A percentile compares a stretch with the other conserved stretches of the same genome.
Conservation (phyloP, 768 basidiomycete species). For the Chlorophyllum brunneum region DNA sequence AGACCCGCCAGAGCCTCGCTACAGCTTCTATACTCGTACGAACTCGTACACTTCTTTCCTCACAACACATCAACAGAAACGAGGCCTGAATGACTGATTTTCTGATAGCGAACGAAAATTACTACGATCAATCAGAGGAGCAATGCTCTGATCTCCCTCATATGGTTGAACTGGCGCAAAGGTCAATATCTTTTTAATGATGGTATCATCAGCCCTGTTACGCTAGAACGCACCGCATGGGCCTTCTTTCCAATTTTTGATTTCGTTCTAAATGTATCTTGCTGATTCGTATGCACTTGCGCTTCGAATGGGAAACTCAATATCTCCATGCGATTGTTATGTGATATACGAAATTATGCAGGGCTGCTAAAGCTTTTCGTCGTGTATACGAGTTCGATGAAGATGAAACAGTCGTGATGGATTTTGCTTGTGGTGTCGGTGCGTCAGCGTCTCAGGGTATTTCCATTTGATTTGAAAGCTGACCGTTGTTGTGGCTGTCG, state of each 20-base stretch:
- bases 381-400: slow-evolving; percentile 47
- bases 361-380: slow-evolving; percentile 34
- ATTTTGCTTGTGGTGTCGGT: slow-evolving; percentile 78
- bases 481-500: not conserved
- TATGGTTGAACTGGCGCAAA: slow-evolving; percentile 22
- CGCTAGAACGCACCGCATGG: no score
- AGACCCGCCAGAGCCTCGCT: no score
- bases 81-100: slow-evolving; percentile 8
- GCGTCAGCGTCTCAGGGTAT: not conserved
- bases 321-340: no score
- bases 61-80: slow-evolving; percentile 17
- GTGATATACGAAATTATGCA: no score
- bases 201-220: no score
- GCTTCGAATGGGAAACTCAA: no score
- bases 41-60: not conserved
- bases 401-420: slow-evolving; percentile 55
- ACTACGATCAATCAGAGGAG: slow-evolving; percentile 27
- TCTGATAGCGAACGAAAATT: slow-evolving; percentile 31
- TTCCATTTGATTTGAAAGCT: not conserved
- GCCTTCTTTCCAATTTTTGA: no score
- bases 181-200: no score
- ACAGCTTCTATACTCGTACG: no score
- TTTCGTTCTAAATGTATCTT: no score
- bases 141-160: slow-evolving; percentile 18
- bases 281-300: no score